These are phyloP conservation scores for Talaromyces albobiverticillius DNA, from an alignment of 2,329 filamentous ascomycete genomes.

Conservation along the genomic window DNA sequence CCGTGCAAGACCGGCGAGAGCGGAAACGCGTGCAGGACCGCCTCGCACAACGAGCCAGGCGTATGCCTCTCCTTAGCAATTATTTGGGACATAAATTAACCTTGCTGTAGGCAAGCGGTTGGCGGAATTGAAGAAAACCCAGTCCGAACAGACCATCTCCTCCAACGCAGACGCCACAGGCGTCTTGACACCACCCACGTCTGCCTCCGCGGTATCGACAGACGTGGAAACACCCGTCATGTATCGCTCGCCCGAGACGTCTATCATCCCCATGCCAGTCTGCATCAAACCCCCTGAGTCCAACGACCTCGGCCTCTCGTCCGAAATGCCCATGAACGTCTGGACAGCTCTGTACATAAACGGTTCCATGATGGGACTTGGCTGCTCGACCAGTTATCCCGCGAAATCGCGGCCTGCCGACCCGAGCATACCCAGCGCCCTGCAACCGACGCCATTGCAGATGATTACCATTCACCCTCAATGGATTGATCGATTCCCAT, in stretches of 20 bases:
- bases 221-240: not conserved
- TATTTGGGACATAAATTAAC: not conserved
- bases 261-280: not conserved
- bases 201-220: not conserved
- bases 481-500: slow-evolving; percentile 40
- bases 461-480: slow-evolving; percentile 29
- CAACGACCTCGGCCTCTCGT: not conserved
- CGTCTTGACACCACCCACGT: not conserved
- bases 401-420: slow-evolving; percentile 23
- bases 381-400: slow-evolving; percentile 24
- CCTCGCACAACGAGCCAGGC: slow-evolving; percentile 36
- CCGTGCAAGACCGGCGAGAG: slow-evolving; percentile 33
- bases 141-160: not conserved
- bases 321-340: slow-evolving; percentile 20
- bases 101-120: slow-evolving; percentile 4
- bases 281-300: slow-evolving; percentile 3
- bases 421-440: slow-evolving; percentile 18
- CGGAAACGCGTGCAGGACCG: slow-evolving; percentile 42
- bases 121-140: not conserved
- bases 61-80: slow-evolving; percentile 23
- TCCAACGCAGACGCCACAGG: not conserved
- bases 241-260: not conserved
- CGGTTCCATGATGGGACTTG: slow-evolving; percentile 28
- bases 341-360: slow-evolving; percentile 31
- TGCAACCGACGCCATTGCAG: slow-evolving; percentile 34